Conservation (phyloP, 768 basidiomycete species). For the Psilocybe subaeruginosa region DNA sequence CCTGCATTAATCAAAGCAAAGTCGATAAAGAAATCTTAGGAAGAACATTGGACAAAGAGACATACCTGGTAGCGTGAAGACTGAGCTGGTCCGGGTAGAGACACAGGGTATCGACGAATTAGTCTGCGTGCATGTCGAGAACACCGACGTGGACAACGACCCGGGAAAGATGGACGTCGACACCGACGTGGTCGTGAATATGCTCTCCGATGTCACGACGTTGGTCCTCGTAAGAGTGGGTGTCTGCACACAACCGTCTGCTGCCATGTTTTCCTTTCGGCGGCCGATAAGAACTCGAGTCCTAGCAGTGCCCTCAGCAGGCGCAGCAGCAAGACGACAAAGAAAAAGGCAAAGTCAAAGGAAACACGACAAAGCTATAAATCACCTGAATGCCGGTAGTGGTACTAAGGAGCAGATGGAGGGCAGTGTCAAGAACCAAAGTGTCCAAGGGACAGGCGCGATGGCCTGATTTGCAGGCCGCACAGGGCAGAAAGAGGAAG, state of each 20-base stretch:
- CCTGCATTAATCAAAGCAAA: conserved; percentile 13
- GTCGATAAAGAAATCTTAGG: not conserved
- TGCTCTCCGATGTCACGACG: conserved; percentile 22
- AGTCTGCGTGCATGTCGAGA: conserved; percentile 16
- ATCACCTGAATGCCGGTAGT: conserved; percentile 12
- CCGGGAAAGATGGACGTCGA: conserved; percentile 22
- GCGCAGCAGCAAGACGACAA: not conserved
- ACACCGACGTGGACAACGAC: conserved; percentile 17
- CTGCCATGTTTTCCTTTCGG: not conserved
- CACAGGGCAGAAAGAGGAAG: conserved; percentile 22
- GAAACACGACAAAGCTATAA: conserved; percentile 3
- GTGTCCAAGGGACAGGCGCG: not conserved
- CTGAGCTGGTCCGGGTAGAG: conserved; percentile 15
- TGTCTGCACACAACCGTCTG: conserved; percentile 12
- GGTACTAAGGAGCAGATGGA: conserved; percentile 13
- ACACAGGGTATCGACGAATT: conserved; percentile 17
- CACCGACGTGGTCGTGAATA: conserved; percentile 18
- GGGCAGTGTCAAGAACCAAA: conserved; percentile 11
- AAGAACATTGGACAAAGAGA: conserved; percentile 1
- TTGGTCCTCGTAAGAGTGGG: conserved; percentile 24
- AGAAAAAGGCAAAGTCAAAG: not conserved
- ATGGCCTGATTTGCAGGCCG: conserved; percentile 11
- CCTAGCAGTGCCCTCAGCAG: conserved; percentile 1
- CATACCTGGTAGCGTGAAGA: conserved; percentile 23
- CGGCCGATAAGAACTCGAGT: not conserved